Percentiles rank a stretch among this genome's conserved stretches.
These are phyloP conservation scores for Pyropia haitanensis DNA, from an alignment of 23 red algal genomes.

Conservation along the genomic window DNA sequence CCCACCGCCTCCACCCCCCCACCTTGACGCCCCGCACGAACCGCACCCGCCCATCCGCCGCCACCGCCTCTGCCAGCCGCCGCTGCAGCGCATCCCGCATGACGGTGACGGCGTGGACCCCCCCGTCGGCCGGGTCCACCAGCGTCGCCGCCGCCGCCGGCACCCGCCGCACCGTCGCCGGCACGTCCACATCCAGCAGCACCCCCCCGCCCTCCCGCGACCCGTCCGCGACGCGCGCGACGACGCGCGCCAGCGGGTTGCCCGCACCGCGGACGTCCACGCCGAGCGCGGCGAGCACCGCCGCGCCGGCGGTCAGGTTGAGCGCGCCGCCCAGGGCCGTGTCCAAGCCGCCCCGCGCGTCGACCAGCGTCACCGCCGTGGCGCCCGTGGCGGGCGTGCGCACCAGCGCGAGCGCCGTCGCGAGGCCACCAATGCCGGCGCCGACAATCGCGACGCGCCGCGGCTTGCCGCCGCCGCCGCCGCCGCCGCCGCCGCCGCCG, in stretches of 20 bases:
- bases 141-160: slow-evolving; percentile 3
- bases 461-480: background rate
- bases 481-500: too few species aligned
- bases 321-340: slow-evolving; percentile 9
- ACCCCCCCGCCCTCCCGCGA: background rate
- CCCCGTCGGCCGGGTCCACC: background rate
- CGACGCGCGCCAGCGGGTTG: slow-evolving; percentile 4
- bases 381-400: slow-evolving; percentile 18
- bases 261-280: background rate
- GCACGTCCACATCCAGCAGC: slow-evolving; percentile 26
- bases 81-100: slow-evolving; percentile 29
- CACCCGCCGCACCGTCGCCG: background rate
- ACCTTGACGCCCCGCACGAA: slow-evolving; percentile 15
- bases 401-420: slow-evolving; percentile 43
- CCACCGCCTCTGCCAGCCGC: slow-evolving; percentile 2
- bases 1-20: slow-evolving; percentile 2
- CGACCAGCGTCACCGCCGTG: slow-evolving; percentile 23
- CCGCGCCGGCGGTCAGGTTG: slow-evolving; percentile 36
- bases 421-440: slow-evolving; percentile 55
- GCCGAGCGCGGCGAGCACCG: slow-evolving; percentile 11
- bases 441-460: slow-evolving; percentile 44
- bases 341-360: slow-evolving; percentile 10
- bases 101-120: slow-evolving; percentile 13
- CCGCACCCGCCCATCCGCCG: background rate
- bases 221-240: slow-evolving; percentile 14